Base-by-base conservation (phyloP, 2,329 filamentous ascomycete genomes). In the Hypoxylon sp. region DNA sequence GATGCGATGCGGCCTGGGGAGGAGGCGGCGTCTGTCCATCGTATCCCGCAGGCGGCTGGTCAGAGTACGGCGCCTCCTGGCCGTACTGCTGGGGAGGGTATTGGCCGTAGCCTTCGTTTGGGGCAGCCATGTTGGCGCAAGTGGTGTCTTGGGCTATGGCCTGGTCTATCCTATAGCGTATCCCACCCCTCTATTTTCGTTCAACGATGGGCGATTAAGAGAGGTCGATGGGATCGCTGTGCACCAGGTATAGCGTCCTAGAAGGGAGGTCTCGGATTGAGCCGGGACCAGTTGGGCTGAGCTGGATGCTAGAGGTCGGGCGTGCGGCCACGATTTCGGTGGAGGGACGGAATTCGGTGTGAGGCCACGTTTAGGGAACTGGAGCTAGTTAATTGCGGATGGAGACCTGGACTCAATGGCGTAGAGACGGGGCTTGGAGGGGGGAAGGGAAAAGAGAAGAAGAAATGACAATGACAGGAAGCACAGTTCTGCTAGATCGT, bases 71-170 rank as follows among this genome's bases (percentile, higher is more conserved):
- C 48, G 69, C 63, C 43, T 75, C 73, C 68, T 80, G 75, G 60
- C 71, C 73, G 58, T 78, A 76, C 60, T 76, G 76, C 41, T 70
- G 70, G 24, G 72, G 71, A 49, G 78, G 78, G 62, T 77, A 78
- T 65, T 83, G 80, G 74, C 79, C 79, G 72, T 83, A 81, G 73
- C 79, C 81, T 60, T 85, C 81, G 67, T 78, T 77, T 62, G 81
- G 81, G 69, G 82, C 82, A 70, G 83, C 83, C 83, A 86, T 86
- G 72, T 70, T 77, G 68, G 70, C 65, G 69, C 69, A 63, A 61
- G 62, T 48, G 40, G 49, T 60, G 52, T 18, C 27, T 43, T 33
- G 33, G 38, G 18, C 43, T 35, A 13, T 58, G 23, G 20, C 33
- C 45, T 48, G 11, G 23, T 33, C 46, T 47, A 40, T 33, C 38